These are phyloP conservation scores for Mychonastes homosphaera DNA, from an alignment of 139 green algal species.

Conservation along the genomic window DNA sequence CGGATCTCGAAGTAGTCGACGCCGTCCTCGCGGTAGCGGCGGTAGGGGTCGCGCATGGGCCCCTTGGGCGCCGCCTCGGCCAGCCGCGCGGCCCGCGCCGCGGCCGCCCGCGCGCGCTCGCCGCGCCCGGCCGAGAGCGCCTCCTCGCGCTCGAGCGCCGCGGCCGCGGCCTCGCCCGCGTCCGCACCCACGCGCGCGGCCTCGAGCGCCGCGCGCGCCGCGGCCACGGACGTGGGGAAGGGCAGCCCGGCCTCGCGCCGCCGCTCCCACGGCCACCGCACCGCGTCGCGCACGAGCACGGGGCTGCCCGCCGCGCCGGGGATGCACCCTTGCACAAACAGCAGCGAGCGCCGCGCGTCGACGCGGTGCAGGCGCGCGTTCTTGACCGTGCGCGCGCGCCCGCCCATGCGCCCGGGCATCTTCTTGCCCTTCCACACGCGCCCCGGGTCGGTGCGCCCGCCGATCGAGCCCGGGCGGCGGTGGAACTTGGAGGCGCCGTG, in stretches of 20 bases:
- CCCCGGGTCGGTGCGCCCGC: conserved; percentile 60
- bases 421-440: conserved; percentile 96
- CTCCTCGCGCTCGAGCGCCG: not conserved
- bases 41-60: not conserved
- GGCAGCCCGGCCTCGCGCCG: conserved; percentile 8
- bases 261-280: conserved; percentile 16
- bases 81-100: not conserved
- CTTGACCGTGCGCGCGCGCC: conserved; percentile 59
- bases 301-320: conserved; percentile 74
- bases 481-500: conserved; percentile 74
- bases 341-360: conserved; percentile 79
- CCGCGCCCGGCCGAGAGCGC: not conserved
- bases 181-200: conserved; percentile 5
- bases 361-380: conserved; percentile 74
- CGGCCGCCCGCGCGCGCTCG: not conserved
- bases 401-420: conserved; percentile 91
- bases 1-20: conserved; percentile 21
- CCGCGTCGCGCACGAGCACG: conserved; percentile 66
- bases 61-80: not conserved
- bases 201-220: not conserved
- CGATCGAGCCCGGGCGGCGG: conserved; percentile 32
- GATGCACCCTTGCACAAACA: conserved; percentile 91
- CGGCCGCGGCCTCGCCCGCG: conserved; percentile 7
- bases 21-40: conserved; percentile 17
- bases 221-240: conserved; percentile 9